Conservation (phyloP, 441 rosid genomes). For the Flueggea neowawraea region DNA sequence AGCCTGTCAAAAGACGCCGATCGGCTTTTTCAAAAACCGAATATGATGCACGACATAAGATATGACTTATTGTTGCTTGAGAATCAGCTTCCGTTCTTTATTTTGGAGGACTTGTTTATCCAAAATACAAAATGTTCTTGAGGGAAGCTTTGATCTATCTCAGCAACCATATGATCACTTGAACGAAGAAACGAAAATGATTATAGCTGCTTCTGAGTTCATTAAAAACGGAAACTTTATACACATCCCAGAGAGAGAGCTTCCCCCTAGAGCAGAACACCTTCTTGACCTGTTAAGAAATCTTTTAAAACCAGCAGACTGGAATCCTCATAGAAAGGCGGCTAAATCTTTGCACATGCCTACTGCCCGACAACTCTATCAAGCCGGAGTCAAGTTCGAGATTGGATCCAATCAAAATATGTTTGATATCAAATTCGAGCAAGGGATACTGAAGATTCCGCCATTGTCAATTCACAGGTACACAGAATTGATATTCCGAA, state of each 20-base stretch:
- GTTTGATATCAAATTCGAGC: conserved; percentile 1
- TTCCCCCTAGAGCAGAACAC: not conserved
- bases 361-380: not conserved
- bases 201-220: not conserved
- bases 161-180: not conserved
- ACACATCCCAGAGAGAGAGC: not conserved
- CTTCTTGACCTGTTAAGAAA: not conserved
- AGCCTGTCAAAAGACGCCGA: not conserved
- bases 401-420: not conserved
- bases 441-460: conserved; percentile 9
- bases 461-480: not conserved
- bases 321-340: not conserved
- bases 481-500: not conserved
- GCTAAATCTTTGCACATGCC: not conserved
- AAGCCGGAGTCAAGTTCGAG: conserved; percentile 15
- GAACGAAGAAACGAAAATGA: not conserved
- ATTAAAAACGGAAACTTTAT: not conserved
- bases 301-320: not conserved
- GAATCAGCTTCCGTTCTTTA: conserved; percentile 3
- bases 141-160: not conserved
- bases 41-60: not conserved
- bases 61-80: not conserved
- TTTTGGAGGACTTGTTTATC: not conserved
- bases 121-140: not conserved
- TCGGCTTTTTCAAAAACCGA: not conserved